phyloP scores from a whole-genome alignment of 345 rosid species.

The Combretum micranthum region DNA sequence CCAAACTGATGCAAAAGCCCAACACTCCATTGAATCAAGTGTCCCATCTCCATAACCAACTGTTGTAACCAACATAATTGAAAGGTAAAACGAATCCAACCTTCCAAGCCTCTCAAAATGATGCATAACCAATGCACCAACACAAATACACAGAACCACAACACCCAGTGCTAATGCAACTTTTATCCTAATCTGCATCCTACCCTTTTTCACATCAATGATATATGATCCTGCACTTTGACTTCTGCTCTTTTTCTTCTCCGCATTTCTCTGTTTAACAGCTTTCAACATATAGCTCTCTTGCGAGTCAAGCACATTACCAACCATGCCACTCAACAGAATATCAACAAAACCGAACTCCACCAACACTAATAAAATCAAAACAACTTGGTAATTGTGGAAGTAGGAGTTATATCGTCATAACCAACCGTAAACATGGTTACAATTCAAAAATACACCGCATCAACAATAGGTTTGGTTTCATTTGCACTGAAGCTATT shows the following conservation, averaged over 20 bases:
- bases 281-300: too few species aligned
- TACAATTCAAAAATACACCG: slow-evolving; percentile 51
- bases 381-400: slow-evolving; percentile 32
- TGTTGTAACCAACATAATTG: too few species aligned
- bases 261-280: slow-evolving; percentile 9
- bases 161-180: slow-evolving; percentile 40
- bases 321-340: slow-evolving; percentile 34
- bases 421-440: slow-evolving; percentile 60
- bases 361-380: slow-evolving; percentile 25
- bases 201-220: too few species aligned
- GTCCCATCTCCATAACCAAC: too few species aligned
- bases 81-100: too few species aligned
- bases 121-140: slow-evolving; percentile 28
- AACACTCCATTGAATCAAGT: slow-evolving; percentile 31
- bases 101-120: too few species aligned
- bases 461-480: slow-evolving; percentile 43
- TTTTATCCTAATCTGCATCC: slow-evolving; percentile 43
- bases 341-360: slow-evolving; percentile 44
- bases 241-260: not conserved
- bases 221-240: slow-evolving; percentile 2
- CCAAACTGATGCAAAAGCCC: slow-evolving; percentile 47
- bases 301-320: slow-evolving; percentile 33
- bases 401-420: too few species aligned
- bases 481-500: slow-evolving; percentile 28
- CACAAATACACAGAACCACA: slow-evolving; percentile 29